phyloP scores from a whole-genome alignment of 805 yeast species.

The Yamadazyma laniorum region DNA sequence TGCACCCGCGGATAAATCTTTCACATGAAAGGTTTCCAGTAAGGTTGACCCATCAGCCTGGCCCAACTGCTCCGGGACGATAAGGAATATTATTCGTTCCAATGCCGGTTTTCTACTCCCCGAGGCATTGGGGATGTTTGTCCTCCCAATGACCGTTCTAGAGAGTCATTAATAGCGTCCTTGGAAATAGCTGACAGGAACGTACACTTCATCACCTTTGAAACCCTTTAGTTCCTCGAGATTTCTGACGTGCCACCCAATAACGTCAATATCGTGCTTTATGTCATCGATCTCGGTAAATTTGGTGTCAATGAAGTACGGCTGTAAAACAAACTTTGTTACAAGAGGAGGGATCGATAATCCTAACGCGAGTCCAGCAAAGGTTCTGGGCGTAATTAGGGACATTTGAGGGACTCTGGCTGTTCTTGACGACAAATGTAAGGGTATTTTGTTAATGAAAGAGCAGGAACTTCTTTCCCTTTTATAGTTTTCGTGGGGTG shows the following conservation, averaged over 20 bases:
- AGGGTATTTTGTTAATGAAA: no score
- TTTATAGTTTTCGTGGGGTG: constrained; percentile 7
- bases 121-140: no score
- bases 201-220: constrained; percentile 26
- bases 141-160: no score
- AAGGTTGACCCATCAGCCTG: no score
- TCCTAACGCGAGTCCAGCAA: constrained; percentile 29
- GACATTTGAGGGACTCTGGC: constrained; percentile 11
- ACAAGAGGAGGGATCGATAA: constrained; percentile 28
- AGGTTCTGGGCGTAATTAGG: constrained; percentile 5
- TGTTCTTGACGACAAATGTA: not conserved
- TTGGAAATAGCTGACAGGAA: constrained; percentile 26
- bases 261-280: constrained; percentile 29
- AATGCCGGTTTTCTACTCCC: no score
- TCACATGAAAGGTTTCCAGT: no score
- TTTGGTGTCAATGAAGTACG: constrained; percentile 21
- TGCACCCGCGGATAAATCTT: no score
- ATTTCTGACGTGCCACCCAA: constrained; percentile 36
- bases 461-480: constrained; percentile 4
- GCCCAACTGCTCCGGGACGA: no score
- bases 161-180: constrained; percentile 18
- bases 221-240: constrained; percentile 31
- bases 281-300: constrained; percentile 30
- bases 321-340: constrained; percentile 27
- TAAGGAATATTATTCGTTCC: no score